phyloP scores from a whole-genome alignment of 805 yeast genomes.

The Hanseniaspora nectarophila region DNA sequence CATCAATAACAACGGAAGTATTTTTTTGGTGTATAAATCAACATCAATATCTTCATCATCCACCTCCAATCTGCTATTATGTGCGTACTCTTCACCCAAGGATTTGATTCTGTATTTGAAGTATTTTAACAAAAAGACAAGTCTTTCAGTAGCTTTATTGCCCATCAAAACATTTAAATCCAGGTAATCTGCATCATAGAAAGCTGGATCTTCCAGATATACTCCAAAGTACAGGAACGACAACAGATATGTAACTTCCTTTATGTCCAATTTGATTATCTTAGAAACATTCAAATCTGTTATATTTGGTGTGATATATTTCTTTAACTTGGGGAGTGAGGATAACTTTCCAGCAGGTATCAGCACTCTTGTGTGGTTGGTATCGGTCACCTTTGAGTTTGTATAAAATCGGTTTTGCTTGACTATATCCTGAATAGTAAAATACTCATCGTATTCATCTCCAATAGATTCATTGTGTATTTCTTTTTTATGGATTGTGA shows the following conservation, averaged over 20 bases:
- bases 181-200: neutral
- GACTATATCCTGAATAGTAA: neutral
- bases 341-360: neutral
- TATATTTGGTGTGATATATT: neutral
- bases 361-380: neutral
- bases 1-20: neutral
- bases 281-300: neutral
- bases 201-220: neutral
- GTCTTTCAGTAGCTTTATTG: neutral
- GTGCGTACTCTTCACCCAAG: neutral
- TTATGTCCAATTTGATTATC: neutral
- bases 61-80: neutral
- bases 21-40: neutral
- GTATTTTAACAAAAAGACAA: constrained; percentile 2
- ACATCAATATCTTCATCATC: constrained; percentile 1
- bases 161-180: neutral
- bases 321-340: neutral
- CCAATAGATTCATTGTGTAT: constrained; percentile 12
- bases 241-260: neutral
- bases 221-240: constrained; percentile 5
- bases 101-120: constrained; percentile 5
- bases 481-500: neutral
- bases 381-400: neutral
- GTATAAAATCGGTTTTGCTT: neutral
- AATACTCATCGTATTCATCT: neutral